Base-by-base conservation (phyloP, 1,284 basidiomycete species). In the Fomitopsis betulina region DNA sequence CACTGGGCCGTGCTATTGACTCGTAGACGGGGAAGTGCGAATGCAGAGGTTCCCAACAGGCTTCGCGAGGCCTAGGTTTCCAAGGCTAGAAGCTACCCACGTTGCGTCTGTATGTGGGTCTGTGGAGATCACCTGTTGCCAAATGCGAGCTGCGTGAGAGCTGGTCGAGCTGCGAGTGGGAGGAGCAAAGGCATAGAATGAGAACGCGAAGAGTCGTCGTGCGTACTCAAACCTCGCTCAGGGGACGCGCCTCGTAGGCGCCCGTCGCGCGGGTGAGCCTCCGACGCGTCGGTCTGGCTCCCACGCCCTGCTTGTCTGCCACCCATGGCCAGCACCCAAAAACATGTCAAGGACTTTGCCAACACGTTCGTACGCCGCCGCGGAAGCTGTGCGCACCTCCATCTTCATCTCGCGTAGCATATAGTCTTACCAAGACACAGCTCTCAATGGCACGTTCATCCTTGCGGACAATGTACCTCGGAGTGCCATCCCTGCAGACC, bases 401-500 rank as follows among this genome's bases (percentile, higher is more conserved):
- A 9, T n/a, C 39, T 12, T 43, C 19, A 15, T 19, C 19, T 40
- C 10, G 15, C 19, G 15, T 37, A 40, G 1, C 9, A 15, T 21
- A 42, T 6, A 19, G 7, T 9, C 25, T 47, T 15, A 47, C 10
- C 12, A 21, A 10, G 19, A 51, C 17, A 17, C 37, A 53, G 37
- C n/a, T 3, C 53, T 42, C 2, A 30, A 15, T 19, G 9, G 32
- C 25, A 19, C 17, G 49, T 74, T 81, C 60, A 78, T 87, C 42
- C 62, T 75, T 38, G 64, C 87, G 53, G 66, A 66, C 32, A 76
- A 77, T 60, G 66, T 90, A 1, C 81, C 87, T 2, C 70, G 68
- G 17, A 80, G 82, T 19, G 73, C 78, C 1, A 80, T 82, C 19
- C 79, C 83, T 5, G 70, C 74, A 15, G 87, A 90, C 68, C 69